Conservation (phyloP, 352 stramenopile genomes). For the Globisporangium irregulare region DNA sequence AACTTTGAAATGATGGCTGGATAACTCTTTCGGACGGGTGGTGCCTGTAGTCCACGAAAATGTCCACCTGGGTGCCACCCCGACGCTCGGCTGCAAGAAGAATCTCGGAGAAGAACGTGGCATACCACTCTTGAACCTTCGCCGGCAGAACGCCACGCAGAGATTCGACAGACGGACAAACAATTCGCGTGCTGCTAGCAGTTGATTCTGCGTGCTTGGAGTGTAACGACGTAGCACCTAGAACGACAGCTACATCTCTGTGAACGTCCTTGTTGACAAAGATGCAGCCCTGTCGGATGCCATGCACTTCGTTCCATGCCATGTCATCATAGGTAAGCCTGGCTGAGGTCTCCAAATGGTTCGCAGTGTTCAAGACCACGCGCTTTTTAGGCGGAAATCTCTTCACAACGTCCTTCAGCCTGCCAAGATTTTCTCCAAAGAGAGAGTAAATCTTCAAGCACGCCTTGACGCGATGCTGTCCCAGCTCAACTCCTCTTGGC, state of each 20-base stretch:
- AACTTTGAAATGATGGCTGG: conserved; percentile 61
- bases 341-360: conserved; percentile 29
- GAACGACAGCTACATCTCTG: conserved; percentile 35
- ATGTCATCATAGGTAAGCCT: conserved; percentile 71
- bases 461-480: conserved; percentile 24
- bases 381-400: conserved; percentile 34
- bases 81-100: conserved; percentile 53
- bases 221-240: conserved; percentile 66
- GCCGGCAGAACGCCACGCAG: conserved; percentile 44
- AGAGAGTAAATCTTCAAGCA: conserved; percentile 54
- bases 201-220: conserved; percentile 59
- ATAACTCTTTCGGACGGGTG: conserved; percentile 67
- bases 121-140: conserved; percentile 31
- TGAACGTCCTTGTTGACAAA: conserved; percentile 58
- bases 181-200: conserved; percentile 43
- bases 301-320: conserved; percentile 67
- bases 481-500: conserved; percentile 26
- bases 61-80: conserved; percentile 51
- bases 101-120: conserved; percentile 54
- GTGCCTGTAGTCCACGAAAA: conserved; percentile 66
- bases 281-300: conserved; percentile 38
- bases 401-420: conserved; percentile 23
- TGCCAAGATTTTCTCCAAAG: conserved; percentile 27
- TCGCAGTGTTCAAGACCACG: conserved; percentile 38
- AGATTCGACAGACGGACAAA: conserved; percentile 34